These are phyloP conservation scores for Taphrina communis DNA, from an alignment of 1,139 yeast species.

Conservation along the genomic window DNA sequence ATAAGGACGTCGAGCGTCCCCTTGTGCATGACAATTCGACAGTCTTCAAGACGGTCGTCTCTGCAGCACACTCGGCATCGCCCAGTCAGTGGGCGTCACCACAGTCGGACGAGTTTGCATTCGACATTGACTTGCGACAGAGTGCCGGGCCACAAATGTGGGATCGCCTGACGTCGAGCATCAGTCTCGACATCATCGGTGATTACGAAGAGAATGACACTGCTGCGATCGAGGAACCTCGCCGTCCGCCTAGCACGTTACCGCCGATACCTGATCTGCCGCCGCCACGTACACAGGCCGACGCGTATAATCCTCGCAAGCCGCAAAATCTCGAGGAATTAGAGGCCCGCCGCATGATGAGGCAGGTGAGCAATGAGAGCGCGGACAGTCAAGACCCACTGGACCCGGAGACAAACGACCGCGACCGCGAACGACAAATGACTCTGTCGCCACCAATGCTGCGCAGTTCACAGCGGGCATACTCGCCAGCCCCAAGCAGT, in stretches of 20 bases:
- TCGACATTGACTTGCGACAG: neutral
- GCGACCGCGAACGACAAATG: neutral
- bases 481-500: neutral
- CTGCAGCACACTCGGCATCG: slow-evolving; percentile 14
- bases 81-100: neutral
- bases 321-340: slow-evolving; percentile 10
- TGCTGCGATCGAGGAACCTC: slow-evolving; percentile 10
- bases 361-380: slow-evolving; percentile 16
- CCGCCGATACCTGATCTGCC: slow-evolving; percentile 36
- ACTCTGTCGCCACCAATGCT: slow-evolving; percentile 9
- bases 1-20: slow-evolving; percentile 3
- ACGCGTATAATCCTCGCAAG: neutral
- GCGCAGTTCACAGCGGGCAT: neutral
- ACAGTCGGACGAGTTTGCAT: neutral
- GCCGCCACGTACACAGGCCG: slow-evolving; percentile 12
- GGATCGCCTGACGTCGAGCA: slow-evolving; percentile 8
- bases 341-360: slow-evolving; percentile 3
- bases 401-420: slow-evolving; percentile 3
- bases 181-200: slow-evolving; percentile 17
- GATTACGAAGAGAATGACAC: slow-evolving; percentile 13
- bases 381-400: slow-evolving; percentile 23
- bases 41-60: slow-evolving; percentile 8
- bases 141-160: slow-evolving; percentile 14
- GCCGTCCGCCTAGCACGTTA: slow-evolving; percentile 23
- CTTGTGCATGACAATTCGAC: neutral